Evolutionary conservation across 495 filamentous ascomycete genomes (phyloP).

Genomic region (Aspergillus nidulans): DNA sequence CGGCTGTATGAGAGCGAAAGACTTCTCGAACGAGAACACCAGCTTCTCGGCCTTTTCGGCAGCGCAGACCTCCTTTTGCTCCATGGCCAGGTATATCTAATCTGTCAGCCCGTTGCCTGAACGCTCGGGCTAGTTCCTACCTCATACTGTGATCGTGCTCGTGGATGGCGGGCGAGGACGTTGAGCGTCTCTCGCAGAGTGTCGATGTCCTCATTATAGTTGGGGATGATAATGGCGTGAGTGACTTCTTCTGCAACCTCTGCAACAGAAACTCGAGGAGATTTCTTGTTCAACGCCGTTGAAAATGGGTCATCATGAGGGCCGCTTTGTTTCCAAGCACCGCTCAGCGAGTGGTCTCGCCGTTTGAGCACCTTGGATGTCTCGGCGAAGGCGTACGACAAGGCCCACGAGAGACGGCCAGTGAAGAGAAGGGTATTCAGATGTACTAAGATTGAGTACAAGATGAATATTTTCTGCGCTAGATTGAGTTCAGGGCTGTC

Average conservation of each 20-base stretch:
- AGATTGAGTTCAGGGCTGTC: conserved; percentile 18
- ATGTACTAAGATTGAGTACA: conserved; percentile 30
- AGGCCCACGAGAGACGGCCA: conserved; percentile 26
- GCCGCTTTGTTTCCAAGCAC: too few species aligned
- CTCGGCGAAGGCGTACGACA: conserved; percentile 20
- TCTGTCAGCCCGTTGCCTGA: background rate
- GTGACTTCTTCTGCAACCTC: conserved; percentile 35
- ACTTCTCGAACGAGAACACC: conserved; percentile 50
- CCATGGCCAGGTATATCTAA: conserved; percentile 70
- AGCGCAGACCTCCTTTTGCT: conserved; percentile 52
- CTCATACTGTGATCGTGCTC: conserved; percentile 60
- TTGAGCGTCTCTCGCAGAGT: conserved; percentile 60
- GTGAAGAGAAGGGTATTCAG: conserved; percentile 29
- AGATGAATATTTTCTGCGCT: conserved; percentile 29
- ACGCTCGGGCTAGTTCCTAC: conserved; percentile 33
- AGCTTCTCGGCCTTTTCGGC: conserved; percentile 51
- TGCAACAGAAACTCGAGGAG: background rate
- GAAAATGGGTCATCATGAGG: too few species aligned
- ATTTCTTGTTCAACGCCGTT: conserved; percentile 9
- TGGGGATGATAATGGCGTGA: conserved; percentile 63
- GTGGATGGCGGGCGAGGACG: conserved; percentile 60
- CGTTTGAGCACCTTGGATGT: conserved; percentile 23
- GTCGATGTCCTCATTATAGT: conserved; percentile 65
- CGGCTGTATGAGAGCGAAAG: conserved; percentile 55
- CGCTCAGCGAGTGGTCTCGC: too few species aligned